Base-by-base conservation (phyloP, 805 yeast genomes). In the Sporopachydermia quercuum region DNA sequence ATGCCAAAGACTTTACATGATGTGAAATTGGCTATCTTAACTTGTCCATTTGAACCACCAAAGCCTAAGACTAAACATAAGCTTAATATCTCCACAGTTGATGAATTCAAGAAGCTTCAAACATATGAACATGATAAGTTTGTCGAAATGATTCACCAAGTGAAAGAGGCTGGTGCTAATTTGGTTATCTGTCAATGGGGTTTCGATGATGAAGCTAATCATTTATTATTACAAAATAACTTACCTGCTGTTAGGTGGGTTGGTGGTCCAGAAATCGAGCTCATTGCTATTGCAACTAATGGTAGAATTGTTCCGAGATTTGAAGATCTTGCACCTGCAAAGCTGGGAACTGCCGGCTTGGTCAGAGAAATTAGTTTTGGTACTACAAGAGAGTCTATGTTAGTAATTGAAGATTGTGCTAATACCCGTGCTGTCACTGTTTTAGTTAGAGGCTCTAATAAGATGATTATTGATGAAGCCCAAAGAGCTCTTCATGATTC, bases 41-140 rank as follows among this genome's bases (percentile, higher is more conserved):
- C 99, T 2, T 89, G 97, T 66, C 97, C 99, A 51, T 91, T 91
- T 56, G 99, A 91, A 67, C 99, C 99, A 34, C 99, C 99, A 52
- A 91, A 91, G 65, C 99, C 99, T 49, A 91, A 91, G 66, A 91
- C 99, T 16, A 91, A 91, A 64, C 98, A 89, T 65, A 89, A 89
- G 70, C 70, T 89, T 52, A 95, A 89, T 57, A 89, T 89, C 47
- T 74, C 89, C 13, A 63, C 81, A n/a, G 96, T 86, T 15, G 96
- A 87, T 53, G 98, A 91, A 62, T 91, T 87, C 64, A 74, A 80
- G 58, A 79, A 75, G 46, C 71, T 91, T 56, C 98, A 93, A 65
- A 74, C 73, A 39, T 91, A 91, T 60, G 99, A 91, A 66, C 89
- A 80, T 50, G 77, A 79, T 47, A 86, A 85, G 58, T 91, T 91